These are phyloP conservation scores for Sphagnum tenellum DNA, from an alignment of 225 moss, liverwort and hornwort species.

Conservation along the genomic window DNA sequence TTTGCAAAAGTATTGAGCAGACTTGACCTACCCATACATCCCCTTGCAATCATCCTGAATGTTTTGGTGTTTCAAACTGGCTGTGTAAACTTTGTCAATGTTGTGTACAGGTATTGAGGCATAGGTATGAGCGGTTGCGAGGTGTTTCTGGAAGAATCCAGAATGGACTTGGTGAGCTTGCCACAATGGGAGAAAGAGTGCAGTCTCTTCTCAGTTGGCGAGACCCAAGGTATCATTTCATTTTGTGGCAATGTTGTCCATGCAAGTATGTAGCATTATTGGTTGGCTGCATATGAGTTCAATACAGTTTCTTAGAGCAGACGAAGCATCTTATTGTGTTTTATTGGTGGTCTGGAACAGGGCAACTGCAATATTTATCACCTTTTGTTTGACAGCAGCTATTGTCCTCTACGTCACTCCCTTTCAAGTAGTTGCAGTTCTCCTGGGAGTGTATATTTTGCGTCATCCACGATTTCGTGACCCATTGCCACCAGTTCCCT, in stretches of 20 bases:
- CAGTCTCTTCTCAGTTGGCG: conserved; percentile 89
- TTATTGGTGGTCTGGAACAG: conserved; percentile 6
- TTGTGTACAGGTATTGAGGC: conserved; percentile 47
- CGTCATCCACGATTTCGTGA: conserved; percentile 53
- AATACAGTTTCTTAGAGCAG: neutral
- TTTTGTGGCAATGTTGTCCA: neutral
- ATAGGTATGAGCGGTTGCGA: conserved; percentile 68
- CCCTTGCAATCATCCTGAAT: no score
- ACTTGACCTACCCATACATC: no score
- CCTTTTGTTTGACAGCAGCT: conserved; percentile 24
- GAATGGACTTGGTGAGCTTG: conserved; percentile 64
- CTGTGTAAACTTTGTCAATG: neutral
- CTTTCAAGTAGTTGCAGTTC: conserved; percentile 38
- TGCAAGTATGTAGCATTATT: neutral
- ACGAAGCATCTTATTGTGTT: neutral
- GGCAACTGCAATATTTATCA: conserved; percentile 29
- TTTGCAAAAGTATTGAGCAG: neutral
- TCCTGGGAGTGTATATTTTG: conserved; percentile 30
- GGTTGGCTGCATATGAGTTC: neutral
- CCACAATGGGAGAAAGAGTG: conserved; percentile 75
- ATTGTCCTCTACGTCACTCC: conserved; percentile 45
- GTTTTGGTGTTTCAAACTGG: no score
- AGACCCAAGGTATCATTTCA: conserved; percentile 57
- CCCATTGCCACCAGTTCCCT: conserved; percentile 23
- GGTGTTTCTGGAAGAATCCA: conserved; percentile 85